Conservation (phyloP, 257 asterid genomes). For the Vinca minor region DNA sequence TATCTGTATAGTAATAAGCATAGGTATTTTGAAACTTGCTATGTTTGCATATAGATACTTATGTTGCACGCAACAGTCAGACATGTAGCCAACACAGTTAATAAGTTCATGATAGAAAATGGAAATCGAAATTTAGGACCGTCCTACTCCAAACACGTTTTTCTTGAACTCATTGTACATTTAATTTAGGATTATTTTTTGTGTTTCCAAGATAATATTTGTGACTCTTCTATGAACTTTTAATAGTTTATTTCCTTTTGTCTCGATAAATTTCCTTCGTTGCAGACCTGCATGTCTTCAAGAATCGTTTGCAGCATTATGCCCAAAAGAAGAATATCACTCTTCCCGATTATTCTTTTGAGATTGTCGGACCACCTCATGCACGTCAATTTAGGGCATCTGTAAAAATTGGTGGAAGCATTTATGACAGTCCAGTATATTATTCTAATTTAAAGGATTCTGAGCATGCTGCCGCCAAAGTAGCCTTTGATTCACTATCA, state of each 20-base stretch:
- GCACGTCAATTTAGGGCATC: slow-evolving; percentile 50
- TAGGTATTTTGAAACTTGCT: not conserved
- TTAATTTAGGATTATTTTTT: not conserved
- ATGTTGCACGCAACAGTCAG: not conserved
- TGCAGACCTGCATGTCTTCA: slow-evolving; percentile 28
- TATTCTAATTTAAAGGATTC: slow-evolving; percentile 67
- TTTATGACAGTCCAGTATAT: slow-evolving; percentile 33
- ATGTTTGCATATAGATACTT: not conserved
- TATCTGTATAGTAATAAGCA: not conserved
- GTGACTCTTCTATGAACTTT: not conserved
- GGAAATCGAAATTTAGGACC: not conserved
- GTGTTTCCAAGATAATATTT: not conserved
- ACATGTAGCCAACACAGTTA: not conserved
- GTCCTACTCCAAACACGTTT: not conserved
- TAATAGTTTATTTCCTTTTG: not conserved
- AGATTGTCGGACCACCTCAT: slow-evolving; percentile 69
- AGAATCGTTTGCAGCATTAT: slow-evolving; percentile 58
- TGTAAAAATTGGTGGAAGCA: slow-evolving; percentile 42
- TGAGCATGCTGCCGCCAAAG: slow-evolving; percentile 80
- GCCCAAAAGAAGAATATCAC: slow-evolving; percentile 46
- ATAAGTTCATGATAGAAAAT: not conserved
- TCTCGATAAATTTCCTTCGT: not conserved
- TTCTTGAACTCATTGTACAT: not conserved
- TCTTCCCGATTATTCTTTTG: slow-evolving; percentile 48
- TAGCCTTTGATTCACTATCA: slow-evolving; percentile 53